These are phyloP conservation scores for Ustulina deusta DNA, from an alignment of 2,329 filamentous ascomycete genomes.

Conservation along the genomic window DNA sequence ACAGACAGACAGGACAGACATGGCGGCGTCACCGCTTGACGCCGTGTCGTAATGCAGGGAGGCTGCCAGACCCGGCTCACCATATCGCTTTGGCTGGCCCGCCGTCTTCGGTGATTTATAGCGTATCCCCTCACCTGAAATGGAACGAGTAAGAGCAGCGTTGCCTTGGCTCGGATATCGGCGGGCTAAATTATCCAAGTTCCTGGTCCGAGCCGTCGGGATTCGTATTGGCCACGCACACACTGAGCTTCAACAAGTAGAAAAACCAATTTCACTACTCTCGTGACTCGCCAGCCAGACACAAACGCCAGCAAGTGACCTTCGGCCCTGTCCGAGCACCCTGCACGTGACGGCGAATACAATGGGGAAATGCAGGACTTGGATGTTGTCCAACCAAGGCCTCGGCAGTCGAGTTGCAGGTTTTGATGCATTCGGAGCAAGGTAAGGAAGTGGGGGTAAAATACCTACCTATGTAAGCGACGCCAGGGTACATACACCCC, in stretches of 20 bases:
- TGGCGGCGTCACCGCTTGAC: constrained; percentile 14
- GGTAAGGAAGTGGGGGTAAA: background rate
- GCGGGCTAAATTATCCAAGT: background rate
- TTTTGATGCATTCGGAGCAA: constrained; percentile 2
- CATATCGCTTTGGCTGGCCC: background rate
- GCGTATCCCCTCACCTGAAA: background rate
- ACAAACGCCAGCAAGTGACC: too few relatives aligned
- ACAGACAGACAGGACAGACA: too few relatives aligned
- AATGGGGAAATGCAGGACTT: constrained; percentile 13
- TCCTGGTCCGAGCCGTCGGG: background rate
- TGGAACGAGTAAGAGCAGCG: background rate
- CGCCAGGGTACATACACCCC: background rate
- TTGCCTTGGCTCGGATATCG: too few relatives aligned
- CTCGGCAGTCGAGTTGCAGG: constrained; percentile 21
- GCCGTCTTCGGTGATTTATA: background rate
- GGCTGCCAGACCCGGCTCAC: background rate
- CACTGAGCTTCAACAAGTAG: too few relatives aligned
- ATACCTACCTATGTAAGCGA: background rate
- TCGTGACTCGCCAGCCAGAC: background rate
- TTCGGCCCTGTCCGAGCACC: background rate
- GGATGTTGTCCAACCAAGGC: background rate
- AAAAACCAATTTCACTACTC: background rate
- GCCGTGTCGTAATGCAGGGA: constrained; percentile 9
- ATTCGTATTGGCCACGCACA: too few relatives aligned
- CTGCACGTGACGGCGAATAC: background rate